A percentile compares a stretch with the other conserved stretches of the same genome.
These are phyloP conservation scores for Smallanthus sonchifolius DNA, from an alignment of 129 eudicot genomes.

Conservation along the genomic window DNA sequence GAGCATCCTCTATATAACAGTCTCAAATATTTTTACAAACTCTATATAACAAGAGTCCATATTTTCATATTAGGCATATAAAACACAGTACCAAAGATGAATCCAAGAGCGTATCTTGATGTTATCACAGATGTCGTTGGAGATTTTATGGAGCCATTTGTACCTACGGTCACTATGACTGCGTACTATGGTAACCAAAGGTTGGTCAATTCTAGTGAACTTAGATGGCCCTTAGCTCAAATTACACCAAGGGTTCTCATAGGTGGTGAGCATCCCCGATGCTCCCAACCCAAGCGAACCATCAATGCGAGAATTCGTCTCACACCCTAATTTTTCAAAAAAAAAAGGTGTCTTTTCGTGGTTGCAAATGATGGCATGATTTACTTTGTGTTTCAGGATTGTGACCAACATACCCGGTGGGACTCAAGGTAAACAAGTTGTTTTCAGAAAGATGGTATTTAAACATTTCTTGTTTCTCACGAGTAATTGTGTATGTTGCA, in stretches of 20 bases:
- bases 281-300: constrained; percentile 21
- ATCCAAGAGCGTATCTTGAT: neutral
- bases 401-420: constrained; percentile 15
- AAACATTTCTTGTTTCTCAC: neutral
- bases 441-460: neutral
- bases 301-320: neutral
- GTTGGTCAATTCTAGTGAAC: constrained; percentile 3
- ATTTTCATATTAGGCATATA: neutral
- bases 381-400: constrained; percentile 1
- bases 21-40: neutral
- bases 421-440: constrained; percentile 9
- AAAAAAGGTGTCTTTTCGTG: neutral
- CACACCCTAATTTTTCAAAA: neutral
- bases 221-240: neutral
- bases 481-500: neutral
- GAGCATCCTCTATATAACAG: too few species aligned
- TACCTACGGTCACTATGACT: neutral
- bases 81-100: neutral
- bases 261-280: constrained; percentile 8
- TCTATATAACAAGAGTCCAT: constrained; percentile 3
- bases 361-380: neutral
- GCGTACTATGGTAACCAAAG: neutral
- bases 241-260: constrained; percentile 16
- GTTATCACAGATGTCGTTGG: neutral
- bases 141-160: neutral